Evolutionary conservation across 139 green algal species (phyloP).

Genomic region (Pleodorina starrii): DNA sequence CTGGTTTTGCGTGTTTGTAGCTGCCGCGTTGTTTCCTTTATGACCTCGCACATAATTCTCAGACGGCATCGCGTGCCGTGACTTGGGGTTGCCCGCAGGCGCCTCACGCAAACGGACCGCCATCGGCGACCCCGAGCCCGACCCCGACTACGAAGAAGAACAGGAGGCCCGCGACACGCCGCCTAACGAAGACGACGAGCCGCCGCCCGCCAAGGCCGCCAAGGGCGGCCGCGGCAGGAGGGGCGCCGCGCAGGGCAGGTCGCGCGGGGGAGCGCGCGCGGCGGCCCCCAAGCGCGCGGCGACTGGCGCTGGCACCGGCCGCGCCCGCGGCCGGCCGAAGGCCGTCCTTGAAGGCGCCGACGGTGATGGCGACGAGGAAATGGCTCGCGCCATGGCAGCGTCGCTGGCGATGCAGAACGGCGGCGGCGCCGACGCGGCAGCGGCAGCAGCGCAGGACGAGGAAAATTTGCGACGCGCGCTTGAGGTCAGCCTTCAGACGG

Average conservation of each 20-base stretch:
- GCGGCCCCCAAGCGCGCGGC: not conserved
- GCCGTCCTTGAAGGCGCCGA: not conserved
- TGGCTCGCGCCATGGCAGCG: not conserved
- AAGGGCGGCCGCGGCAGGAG: conserved; percentile 2
- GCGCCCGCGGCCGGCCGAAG: not conserved
- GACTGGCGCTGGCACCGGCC: not conserved
- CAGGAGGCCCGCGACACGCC: not conserved
- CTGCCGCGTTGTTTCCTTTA: too few relatives aligned
- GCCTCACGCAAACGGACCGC: not conserved
- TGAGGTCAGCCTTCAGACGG: not conserved
- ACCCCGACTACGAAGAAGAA: conserved; percentile 18
- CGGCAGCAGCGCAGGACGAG: not conserved
- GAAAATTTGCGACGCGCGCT: not conserved
- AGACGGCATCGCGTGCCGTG: too few relatives aligned
- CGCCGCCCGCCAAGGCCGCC: not conserved
- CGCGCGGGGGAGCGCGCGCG: not conserved
- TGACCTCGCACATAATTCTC: too few relatives aligned
- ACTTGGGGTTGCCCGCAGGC: too few relatives aligned
- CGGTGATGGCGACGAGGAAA: not conserved
- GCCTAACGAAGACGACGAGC: not conserved
- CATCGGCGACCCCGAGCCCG: not conserved
- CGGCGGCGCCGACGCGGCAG: not conserved
- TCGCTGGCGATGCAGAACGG: not conserved
- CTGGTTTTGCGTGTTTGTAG: too few relatives aligned
- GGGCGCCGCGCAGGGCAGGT: not conserved